Evolutionary conservation across 192 early-diverging fungal genomes (phyloP).

Genomic region (Umbelopsis vinacea): DNA sequence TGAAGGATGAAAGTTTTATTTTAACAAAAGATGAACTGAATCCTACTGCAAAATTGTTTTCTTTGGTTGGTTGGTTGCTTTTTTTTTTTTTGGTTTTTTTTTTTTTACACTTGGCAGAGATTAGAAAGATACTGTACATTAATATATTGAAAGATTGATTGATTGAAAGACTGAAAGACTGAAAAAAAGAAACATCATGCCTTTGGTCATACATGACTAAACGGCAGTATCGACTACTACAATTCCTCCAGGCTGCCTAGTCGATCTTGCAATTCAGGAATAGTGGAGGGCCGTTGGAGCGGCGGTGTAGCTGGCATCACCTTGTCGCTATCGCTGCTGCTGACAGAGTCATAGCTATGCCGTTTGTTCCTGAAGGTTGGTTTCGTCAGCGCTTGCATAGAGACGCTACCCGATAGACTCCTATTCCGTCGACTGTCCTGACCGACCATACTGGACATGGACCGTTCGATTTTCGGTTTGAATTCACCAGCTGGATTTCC

Average conservation of each 20-base stretch:
- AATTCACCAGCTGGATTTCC: neutral
- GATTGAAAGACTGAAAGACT: too few relatives aligned
- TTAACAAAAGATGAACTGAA: too few relatives aligned
- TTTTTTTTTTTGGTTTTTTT: too few relatives aligned
- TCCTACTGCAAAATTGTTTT: too few relatives aligned
- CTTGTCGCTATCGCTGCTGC: conserved; percentile 21
- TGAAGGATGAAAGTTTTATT: too few relatives aligned
- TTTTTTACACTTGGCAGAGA: too few relatives aligned
- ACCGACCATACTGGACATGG: conserved; percentile 4
- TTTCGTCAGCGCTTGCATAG: conserved; percentile 9
- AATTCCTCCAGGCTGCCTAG: neutral
- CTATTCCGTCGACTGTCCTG: neutral
- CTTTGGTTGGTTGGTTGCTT: too few relatives aligned
- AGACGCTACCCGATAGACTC: neutral
- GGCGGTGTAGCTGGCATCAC: neutral
- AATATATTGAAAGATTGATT: too few relatives aligned
- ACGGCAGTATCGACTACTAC: neutral
- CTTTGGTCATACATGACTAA: neutral
- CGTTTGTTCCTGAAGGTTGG: neutral
- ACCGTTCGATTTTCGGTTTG: neutral
- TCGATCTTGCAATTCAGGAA: conserved; percentile 14
- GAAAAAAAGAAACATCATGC: too few relatives aligned
- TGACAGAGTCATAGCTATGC: conserved; percentile 2
- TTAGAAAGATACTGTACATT: too few relatives aligned
- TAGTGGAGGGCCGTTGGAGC: conserved; percentile 3